Conservation (phyloP, 768 basidiomycete species). For the Clitopilus passeckerianus region DNA sequence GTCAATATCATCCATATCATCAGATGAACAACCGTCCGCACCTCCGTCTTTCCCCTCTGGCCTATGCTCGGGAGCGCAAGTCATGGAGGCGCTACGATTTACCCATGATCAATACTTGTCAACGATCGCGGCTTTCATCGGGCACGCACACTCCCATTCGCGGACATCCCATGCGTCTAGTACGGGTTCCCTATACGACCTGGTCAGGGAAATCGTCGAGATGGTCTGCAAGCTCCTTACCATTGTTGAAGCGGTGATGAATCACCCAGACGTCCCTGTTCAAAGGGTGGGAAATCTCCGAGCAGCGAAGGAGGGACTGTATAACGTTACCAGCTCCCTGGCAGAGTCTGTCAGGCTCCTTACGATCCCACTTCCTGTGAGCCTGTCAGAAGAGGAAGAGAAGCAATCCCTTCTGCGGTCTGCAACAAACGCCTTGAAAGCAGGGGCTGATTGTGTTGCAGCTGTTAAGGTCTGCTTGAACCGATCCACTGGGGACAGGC, state of each 20-base stretch:
- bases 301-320: conserved; percentile 74
- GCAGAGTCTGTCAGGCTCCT: conserved; percentile 84
- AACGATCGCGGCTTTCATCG: conserved; percentile 95
- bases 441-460: conserved; percentile 84
- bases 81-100: conserved; percentile 70
- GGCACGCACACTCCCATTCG: conserved; percentile 92
- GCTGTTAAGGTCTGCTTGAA: conserved; percentile 81
- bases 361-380: conserved; percentile 42
- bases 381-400: conserved; percentile 75
- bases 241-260: conserved; percentile 85
- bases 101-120: conserved; percentile 91
- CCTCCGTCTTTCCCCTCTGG: conserved; percentile 67
- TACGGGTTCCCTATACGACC: conserved; percentile 90
- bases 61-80: conserved; percentile 60
- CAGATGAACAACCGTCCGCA: conserved; percentile 42
- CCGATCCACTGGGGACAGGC: conserved; percentile 53
- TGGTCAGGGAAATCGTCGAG: conserved; percentile 93
- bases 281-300: conserved; percentile 63
- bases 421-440: conserved; percentile 85
- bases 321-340: conserved; percentile 78
- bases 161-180: conserved; percentile 87
- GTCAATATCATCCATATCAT: conserved; percentile 63
- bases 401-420: conserved; percentile 71
- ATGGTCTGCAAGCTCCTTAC: conserved; percentile 88
- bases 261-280: conserved; percentile 63